These are phyloP conservation scores for Corylus americana DNA, from an alignment of 306 rosid genomes.

Conservation along the genomic window DNA sequence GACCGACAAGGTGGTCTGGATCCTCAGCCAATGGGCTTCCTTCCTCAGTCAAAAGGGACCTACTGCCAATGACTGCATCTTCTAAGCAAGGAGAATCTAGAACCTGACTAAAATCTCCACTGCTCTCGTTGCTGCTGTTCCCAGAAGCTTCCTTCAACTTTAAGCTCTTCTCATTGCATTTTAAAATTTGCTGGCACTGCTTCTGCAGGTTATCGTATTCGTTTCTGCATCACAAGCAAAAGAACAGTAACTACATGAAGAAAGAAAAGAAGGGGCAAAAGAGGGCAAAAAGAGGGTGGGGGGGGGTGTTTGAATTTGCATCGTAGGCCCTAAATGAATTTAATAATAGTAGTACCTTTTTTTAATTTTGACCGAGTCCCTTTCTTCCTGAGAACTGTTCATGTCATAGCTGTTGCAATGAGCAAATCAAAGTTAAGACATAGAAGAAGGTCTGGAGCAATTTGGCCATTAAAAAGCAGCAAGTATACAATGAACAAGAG, in stretches of 20 bases:
- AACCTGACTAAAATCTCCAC: conserved; percentile 51
- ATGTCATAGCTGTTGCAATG: conserved; percentile 73
- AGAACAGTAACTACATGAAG: background rate
- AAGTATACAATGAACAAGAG: background rate
- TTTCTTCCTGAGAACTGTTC: conserved; percentile 78
- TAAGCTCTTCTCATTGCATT: conserved; percentile 51
- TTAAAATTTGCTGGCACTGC: conserved; percentile 66
- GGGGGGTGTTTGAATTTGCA: background rate
- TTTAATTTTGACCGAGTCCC: conserved; percentile 55
- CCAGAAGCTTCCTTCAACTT: conserved; percentile 61
- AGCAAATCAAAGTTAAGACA: conserved; percentile 11
- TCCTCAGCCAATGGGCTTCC: conserved; percentile 57
- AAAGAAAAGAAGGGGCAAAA: conserved; percentile 10
- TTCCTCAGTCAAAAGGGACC: conserved; percentile 83
- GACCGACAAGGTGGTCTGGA: conserved; percentile 34
- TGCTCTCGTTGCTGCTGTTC: conserved; percentile 53
- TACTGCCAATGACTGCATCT: conserved; percentile 79
- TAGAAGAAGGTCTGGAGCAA: background rate
- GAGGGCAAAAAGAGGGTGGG: no score
- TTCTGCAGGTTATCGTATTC: conserved; percentile 80
- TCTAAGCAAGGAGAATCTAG: conserved; percentile 86
- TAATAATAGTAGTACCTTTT: conserved; percentile 61
- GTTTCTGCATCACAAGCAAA: conserved; percentile 55
- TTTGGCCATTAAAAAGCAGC: background rate
- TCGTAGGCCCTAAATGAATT: background rate